These are phyloP conservation scores for Tetrapisispora taiwanensis DNA, from an alignment of 805 yeast genomes.

Conservation along the genomic window DNA sequence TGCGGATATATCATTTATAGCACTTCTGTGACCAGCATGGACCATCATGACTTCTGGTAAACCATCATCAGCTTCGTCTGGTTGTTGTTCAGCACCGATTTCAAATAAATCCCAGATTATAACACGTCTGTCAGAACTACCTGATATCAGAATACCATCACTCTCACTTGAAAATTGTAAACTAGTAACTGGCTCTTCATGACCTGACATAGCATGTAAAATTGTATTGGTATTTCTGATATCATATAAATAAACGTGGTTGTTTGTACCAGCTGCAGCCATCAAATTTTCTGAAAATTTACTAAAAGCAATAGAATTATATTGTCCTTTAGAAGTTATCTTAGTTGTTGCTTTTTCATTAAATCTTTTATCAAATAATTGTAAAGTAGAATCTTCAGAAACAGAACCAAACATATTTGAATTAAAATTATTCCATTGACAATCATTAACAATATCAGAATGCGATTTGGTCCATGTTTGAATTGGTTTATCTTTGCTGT, in stretches of 20 bases:
- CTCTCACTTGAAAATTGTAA: slow-evolving; percentile 69
- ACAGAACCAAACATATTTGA: slow-evolving; percentile 54
- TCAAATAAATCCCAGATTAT: slow-evolving; percentile 71
- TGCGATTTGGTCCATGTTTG: slow-evolving; percentile 31
- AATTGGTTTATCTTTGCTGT: slow-evolving; percentile 20
- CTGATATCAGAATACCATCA: slow-evolving; percentile 71
- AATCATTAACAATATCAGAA: slow-evolving; percentile 60
- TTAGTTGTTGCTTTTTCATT: slow-evolving; percentile 11
- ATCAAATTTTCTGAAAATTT: slow-evolving; percentile 47
- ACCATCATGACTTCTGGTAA: slow-evolving; percentile 81
- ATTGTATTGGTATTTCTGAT: slow-evolving; percentile 38
- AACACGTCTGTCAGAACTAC: slow-evolving; percentile 67
- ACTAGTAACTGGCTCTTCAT: slow-evolving; percentile 58
- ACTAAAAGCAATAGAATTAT: slow-evolving; percentile 60
- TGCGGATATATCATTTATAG: slow-evolving; percentile 64
- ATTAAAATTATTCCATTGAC: slow-evolving; percentile 55
- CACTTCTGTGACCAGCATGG: slow-evolving; percentile 85
- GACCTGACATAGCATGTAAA: slow-evolving; percentile 73
- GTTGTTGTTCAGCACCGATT: slow-evolving; percentile 77
- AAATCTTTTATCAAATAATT: slow-evolving; percentile 44
- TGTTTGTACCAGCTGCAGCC: slow-evolving; percentile 62
- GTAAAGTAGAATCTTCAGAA: slow-evolving; percentile 55
- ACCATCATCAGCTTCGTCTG: slow-evolving; percentile 86
- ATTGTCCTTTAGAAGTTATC: slow-evolving; percentile 30
- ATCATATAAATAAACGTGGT: slow-evolving; percentile 58